phyloP scores from a whole-genome alignment of 1,284 basidiomycete genomes.

The Inonotus hispidus region DNA sequence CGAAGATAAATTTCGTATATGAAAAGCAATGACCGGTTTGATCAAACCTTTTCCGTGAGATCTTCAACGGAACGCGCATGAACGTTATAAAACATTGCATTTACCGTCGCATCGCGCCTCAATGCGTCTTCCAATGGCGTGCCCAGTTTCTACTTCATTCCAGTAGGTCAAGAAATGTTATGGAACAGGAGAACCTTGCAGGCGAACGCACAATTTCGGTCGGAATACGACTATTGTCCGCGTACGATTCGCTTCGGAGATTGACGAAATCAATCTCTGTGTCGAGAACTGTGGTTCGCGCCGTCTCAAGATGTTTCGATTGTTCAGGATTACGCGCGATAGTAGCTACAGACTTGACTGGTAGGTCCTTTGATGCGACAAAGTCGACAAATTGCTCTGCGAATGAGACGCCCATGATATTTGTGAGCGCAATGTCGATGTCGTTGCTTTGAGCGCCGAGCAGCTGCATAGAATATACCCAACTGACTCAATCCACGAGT shows the following conservation, averaged over 20 bases:
- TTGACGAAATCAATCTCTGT: slow-evolving; percentile 95
- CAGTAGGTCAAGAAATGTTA: neutral
- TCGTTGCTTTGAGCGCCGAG: slow-evolving; percentile 83
- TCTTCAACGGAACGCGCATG: slow-evolving; percentile 90
- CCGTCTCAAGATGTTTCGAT: slow-evolving; percentile 97
- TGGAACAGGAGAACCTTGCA: neutral
- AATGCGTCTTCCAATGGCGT: slow-evolving; percentile 91
- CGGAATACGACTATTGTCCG: slow-evolving; percentile 84
- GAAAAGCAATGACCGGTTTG: neutral
- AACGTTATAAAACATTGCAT: slow-evolving; percentile 95
- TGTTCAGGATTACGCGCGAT: slow-evolving; percentile 96
- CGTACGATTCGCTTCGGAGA: slow-evolving; percentile 89
- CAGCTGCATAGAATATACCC: slow-evolving; percentile 48
- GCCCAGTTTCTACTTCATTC: slow-evolving; percentile 68
- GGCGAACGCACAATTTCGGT: slow-evolving; percentile 64
- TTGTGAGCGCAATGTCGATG: slow-evolving; percentile 87
- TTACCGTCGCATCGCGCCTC: slow-evolving; percentile 92
- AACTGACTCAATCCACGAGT: slow-evolving; percentile 17
- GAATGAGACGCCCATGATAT: slow-evolving; percentile 89
- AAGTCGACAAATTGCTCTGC: slow-evolving; percentile 77
- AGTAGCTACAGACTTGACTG: slow-evolving; percentile 63
- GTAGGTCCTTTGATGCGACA: slow-evolving; percentile 51
- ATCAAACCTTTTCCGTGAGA: slow-evolving; percentile 66
- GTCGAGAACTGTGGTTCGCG: slow-evolving; percentile 80
- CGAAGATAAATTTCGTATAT: neutral